Evolutionary conservation across 257 asterid genomes (phyloP).

Genomic region (Rhazya stricta): DNA sequence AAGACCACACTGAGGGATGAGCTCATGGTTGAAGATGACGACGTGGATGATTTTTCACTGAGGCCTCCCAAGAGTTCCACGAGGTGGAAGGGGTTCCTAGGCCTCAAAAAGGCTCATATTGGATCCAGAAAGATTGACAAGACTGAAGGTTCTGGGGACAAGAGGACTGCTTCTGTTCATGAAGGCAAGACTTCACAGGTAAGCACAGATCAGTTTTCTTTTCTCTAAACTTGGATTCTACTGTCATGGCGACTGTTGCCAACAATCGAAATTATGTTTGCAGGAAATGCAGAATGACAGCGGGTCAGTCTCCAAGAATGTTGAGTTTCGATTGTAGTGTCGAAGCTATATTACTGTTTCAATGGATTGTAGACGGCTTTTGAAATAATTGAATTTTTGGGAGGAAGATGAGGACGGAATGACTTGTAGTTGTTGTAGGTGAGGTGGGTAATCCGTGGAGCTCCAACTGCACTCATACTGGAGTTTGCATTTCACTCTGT

Average conservation of each 20-base stretch:
- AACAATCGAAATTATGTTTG: not conserved
- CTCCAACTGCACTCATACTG: not conserved
- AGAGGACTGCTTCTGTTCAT: slow-evolving; percentile 20
- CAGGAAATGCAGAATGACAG: slow-evolving; percentile 20
- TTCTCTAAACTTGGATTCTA: not conserved
- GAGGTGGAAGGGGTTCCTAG: slow-evolving; percentile 77
- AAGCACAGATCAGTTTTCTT: not conserved
- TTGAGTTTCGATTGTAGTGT: slow-evolving; percentile 19
- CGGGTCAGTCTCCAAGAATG: slow-evolving; percentile 21
- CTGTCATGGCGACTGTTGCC: not conserved
- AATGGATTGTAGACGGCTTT: not conserved
- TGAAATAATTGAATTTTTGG: slow-evolving; percentile 8
- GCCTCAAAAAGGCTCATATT: slow-evolving; percentile 64
- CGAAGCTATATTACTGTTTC: not conserved
- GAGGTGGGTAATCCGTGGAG: not conserved
- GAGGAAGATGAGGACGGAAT: not conserved
- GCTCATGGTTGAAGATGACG: slow-evolving; percentile 43
- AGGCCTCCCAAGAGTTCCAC: slow-evolving; percentile 77
- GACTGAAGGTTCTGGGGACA: slow-evolving; percentile 25
- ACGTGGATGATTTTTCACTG: slow-evolving; percentile 22
- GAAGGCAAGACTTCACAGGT: slow-evolving; percentile 42
- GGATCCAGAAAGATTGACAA: slow-evolving; percentile 63
- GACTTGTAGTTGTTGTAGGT: slow-evolving; percentile 6
- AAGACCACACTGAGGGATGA: slow-evolving; percentile 61
- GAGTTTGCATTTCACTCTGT: slow-evolving; percentile 12